A percentile compares a stretch with the other conserved stretches of the same genome.
These are phyloP conservation scores for Talaromyces trachyspermus DNA, from an alignment of 495 filamentous ascomycete genomes.

Conservation along the genomic window DNA sequence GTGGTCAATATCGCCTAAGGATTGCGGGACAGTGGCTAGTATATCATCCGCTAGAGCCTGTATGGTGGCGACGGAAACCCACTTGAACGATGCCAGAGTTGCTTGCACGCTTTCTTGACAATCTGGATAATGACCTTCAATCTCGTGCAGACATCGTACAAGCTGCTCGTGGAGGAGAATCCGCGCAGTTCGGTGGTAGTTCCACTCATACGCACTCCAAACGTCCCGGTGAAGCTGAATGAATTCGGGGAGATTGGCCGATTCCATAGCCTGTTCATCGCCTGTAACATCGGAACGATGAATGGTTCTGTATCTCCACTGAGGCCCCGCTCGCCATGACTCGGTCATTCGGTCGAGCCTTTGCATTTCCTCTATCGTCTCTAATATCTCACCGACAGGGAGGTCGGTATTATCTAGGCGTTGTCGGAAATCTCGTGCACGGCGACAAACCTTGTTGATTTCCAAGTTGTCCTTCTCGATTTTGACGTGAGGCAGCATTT, in stretches of 20 bases:
- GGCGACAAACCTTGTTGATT: constrained; percentile 21
- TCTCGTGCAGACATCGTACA: constrained; percentile 26
- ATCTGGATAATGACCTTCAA: constrained; percentile 16
- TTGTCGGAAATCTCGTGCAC: constrained; percentile 17
- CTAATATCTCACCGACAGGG: constrained; percentile 10
- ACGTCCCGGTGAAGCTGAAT: constrained; percentile 25
- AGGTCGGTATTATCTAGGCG: constrained; percentile 8
- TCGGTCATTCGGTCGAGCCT: constrained; percentile 15
- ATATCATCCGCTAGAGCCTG: constrained; percentile 25
- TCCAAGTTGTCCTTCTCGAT: constrained; percentile 20
- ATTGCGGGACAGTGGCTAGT: constrained; percentile 1
- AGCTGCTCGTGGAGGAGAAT: constrained; percentile 28
- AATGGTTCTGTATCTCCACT: constrained; percentile 21
- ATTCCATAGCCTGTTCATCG: constrained; percentile 7
- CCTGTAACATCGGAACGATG: constrained; percentile 14
- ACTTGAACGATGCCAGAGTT: constrained; percentile 21
- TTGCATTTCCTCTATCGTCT: constrained; percentile 17
- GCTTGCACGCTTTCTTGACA: constrained; percentile 20
- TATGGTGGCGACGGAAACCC: constrained; percentile 29
- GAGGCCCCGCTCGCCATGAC: constrained; percentile 19
- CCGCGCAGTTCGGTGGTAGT: constrained; percentile 18
- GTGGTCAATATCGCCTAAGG: not conserved
- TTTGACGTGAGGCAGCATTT: constrained; percentile 12
- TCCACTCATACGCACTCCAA: constrained; percentile 19
- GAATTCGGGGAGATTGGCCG: constrained; percentile 7